Evolutionary conservation across 371 early-diverging fungal genomes (phyloP).

Genomic region (Mortierella sp.): DNA sequence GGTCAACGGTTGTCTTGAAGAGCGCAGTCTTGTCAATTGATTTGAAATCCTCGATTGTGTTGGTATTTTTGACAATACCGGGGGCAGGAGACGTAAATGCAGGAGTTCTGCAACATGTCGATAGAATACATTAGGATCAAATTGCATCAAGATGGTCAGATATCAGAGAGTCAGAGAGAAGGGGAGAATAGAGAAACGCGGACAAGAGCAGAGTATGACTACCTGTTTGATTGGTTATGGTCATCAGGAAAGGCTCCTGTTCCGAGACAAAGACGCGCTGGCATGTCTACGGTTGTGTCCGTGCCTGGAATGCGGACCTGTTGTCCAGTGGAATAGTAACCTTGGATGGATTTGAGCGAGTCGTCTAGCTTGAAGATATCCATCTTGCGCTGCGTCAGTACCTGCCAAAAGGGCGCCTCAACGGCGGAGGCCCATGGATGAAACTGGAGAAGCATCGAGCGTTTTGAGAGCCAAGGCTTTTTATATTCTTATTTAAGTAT

Average conservation of each 20-base stretch:
- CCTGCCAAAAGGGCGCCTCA: conserved; percentile 93
- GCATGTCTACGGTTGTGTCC: conserved; percentile 50
- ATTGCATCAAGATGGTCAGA: not conserved
- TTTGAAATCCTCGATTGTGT: conserved; percentile 94
- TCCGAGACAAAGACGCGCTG: conserved; percentile 60
- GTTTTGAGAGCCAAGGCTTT: too few relatives aligned
- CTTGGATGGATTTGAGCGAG: conserved; percentile 65
- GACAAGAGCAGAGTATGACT: not conserved
- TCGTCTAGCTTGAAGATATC: conserved; percentile 84
- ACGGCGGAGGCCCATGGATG: conserved; percentile 86
- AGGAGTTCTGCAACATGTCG: conserved; percentile 48
- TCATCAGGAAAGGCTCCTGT: conserved; percentile 53
- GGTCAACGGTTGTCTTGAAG: conserved; percentile 70
- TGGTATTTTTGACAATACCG: conserved; percentile 85
- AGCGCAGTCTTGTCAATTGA: conserved; percentile 78
- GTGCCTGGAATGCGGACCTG: conserved; percentile 50
- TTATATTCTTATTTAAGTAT: not conserved
- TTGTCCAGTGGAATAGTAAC: conserved; percentile 73
- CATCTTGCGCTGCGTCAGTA: conserved; percentile 84
- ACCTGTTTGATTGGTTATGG: conserved; percentile 21
- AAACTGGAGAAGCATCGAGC: conserved; percentile 77
- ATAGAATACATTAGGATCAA: too few relatives aligned
- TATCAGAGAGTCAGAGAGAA: not conserved
- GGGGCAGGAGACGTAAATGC: conserved; percentile 63
- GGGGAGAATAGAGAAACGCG: not conserved